phyloP scores from a whole-genome alignment of 164 flowering plant genomes.

The Piper betle region DNA sequence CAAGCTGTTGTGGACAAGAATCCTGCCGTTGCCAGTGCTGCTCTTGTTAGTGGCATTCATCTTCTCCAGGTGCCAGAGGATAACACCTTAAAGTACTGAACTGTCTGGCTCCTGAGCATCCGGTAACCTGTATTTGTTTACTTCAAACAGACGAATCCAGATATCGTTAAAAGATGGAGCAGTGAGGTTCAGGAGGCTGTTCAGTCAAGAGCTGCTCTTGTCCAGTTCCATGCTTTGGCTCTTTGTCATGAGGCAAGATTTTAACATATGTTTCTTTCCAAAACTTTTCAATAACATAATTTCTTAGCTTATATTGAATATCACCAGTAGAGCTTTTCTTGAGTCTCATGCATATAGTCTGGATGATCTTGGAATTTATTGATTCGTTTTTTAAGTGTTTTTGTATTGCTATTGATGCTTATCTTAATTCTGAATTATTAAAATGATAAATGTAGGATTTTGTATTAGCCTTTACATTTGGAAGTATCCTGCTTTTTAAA shows the following conservation, averaged over 20 bases:
- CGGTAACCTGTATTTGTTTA: slow-evolving; percentile 1
- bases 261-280: not conserved
- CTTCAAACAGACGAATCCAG: slow-evolving; percentile 71
- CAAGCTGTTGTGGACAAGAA: slow-evolving; percentile 99
- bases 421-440: no score
- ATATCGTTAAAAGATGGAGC: slow-evolving; percentile 95
- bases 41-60: slow-evolving; percentile 93
- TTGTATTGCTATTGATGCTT: no score
- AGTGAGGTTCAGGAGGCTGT: slow-evolving; percentile 98
- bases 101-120: not conserved
- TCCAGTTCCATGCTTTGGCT: slow-evolving; percentile 89
- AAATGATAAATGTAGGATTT: no score
- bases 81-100: not conserved
- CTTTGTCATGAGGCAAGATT: slow-evolving; percentile 72
- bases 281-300: not conserved
- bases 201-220: slow-evolving; percentile 94
- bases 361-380: not conserved
- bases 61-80: slow-evolving; percentile 63
- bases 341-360: not conserved
- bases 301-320: not conserved
- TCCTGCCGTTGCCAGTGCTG: slow-evolving; percentile 98
- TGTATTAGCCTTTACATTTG: no score
- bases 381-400: no score
- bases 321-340: no score
- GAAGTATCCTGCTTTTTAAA: no score